phyloP scores from a whole-genome alignment of 768 basidiomycete genomes.

The Termitomyces sp. region DNA sequence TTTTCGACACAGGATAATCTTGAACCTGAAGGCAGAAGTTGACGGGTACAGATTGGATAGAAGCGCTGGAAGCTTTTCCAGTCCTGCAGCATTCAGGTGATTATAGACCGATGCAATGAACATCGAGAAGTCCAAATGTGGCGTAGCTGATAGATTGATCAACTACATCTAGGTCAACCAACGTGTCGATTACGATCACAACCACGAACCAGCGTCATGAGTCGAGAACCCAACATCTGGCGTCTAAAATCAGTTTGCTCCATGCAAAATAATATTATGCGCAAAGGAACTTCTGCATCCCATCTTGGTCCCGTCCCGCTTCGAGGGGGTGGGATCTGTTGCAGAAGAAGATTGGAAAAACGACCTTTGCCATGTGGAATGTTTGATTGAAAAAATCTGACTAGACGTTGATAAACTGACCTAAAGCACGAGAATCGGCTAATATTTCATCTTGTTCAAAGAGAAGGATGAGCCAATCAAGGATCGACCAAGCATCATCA shows the following conservation, averaged over 20 bases:
- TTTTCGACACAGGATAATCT: constrained; percentile 36
- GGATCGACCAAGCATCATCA: constrained; percentile 60
- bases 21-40: constrained; percentile 30
- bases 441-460: constrained; percentile 63
- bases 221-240: constrained; percentile 26
- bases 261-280: constrained; percentile 35
- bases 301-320: constrained; percentile 42
- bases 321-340: constrained; percentile 53
- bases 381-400: neutral
- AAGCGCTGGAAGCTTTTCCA: constrained; percentile 25
- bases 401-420: constrained; percentile 22
- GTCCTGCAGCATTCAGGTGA: constrained; percentile 21
- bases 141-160: constrained; percentile 29
- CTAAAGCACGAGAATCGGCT: constrained; percentile 25
- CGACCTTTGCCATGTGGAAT: constrained; percentile 4
- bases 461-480: constrained; percentile 62
- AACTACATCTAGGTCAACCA: constrained; percentile 18
- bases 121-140: constrained; percentile 30
- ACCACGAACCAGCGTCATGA: constrained; percentile 25
- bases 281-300: constrained; percentile 47
- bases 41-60: constrained; percentile 31
- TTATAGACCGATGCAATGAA: constrained; percentile 30
- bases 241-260: constrained; percentile 23
- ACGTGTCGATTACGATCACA: neutral
- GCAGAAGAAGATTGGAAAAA: constrained; percentile 49